phyloP scores from a whole-genome alignment of 495 filamentous ascomycete genomes.

The Extremus antarcticus region DNA sequence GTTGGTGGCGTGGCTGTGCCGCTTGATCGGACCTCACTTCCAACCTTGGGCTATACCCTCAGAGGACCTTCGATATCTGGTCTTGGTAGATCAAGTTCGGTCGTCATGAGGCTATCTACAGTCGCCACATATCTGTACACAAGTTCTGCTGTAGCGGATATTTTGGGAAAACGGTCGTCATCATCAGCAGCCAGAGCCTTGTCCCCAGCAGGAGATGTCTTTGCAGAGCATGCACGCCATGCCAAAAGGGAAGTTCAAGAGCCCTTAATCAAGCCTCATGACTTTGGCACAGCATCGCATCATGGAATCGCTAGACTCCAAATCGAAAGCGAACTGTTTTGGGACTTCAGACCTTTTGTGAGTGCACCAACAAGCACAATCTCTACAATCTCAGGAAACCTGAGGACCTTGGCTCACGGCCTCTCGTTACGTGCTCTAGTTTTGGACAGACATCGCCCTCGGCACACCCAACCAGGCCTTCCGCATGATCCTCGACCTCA shows the following conservation, averaged over 20 bases:
- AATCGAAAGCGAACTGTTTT: not conserved
- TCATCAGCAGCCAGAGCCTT: not conserved
- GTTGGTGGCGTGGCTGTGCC: not conserved
- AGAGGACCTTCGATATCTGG: too few species aligned
- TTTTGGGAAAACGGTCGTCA: not conserved
- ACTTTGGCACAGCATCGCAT: not conserved
- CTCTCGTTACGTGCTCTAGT: too few species aligned
- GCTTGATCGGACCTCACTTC: too few species aligned
- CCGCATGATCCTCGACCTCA: not conserved
- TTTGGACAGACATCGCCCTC: not conserved
- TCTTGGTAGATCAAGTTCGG: too few species aligned
- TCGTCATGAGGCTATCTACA: not conserved
- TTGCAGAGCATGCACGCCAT: too few species aligned
- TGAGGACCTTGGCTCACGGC: too few species aligned
- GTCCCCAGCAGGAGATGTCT: not conserved
- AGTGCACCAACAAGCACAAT: too few species aligned
- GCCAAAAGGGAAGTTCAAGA: not conserved
- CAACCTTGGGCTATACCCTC: too few species aligned
- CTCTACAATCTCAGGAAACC: too few species aligned
- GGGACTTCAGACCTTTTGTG: not conserved
- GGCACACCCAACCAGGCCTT: not conserved
- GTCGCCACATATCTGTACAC: not conserved
- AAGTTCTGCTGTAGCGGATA: not conserved
- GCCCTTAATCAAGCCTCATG: not conserved
- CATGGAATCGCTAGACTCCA: not conserved